These are phyloP conservation scores for Penicillium coprophilum DNA, from an alignment of 495 filamentous ascomycete genomes.

Conservation along the genomic window DNA sequence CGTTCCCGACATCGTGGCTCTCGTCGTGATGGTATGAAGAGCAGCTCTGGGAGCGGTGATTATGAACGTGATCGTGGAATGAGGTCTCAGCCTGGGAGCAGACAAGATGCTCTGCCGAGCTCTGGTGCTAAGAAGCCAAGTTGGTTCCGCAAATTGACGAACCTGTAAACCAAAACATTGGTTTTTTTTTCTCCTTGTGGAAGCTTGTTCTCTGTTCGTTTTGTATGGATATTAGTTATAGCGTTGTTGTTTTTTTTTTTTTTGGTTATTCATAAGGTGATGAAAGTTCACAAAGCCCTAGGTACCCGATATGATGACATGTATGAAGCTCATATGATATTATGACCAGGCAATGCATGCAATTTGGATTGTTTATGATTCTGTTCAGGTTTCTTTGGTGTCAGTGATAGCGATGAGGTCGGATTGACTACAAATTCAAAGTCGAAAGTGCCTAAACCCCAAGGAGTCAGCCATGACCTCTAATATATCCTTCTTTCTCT, in stretches of 20 bases:
- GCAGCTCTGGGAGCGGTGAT: conserved; percentile 44
- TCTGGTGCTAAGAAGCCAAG: conserved; percentile 42
- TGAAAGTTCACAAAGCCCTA: not conserved
- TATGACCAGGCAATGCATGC: not conserved
- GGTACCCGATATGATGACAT: not conserved
- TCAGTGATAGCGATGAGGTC: no score
- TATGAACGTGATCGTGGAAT: conserved; percentile 45
- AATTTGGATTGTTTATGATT: not conserved
- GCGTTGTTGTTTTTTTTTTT: not conserved
- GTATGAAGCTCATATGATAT: conserved; percentile 2
- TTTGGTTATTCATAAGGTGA: not conserved
- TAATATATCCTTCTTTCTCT: not conserved
- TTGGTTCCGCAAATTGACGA: conserved; percentile 52
- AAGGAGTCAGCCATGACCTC: not conserved
- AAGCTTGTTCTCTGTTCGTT: not conserved
- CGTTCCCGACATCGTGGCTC: conserved; percentile 34
- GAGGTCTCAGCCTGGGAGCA: conserved; percentile 34
- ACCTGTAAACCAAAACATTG: conserved; percentile 22
- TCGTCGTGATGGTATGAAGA: conserved; percentile 36
- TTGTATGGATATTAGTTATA: not conserved
- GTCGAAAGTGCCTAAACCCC: not conserved
- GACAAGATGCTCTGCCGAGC: conserved; percentile 28
- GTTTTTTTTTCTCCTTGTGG: not conserved
- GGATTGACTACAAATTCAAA: not conserved
- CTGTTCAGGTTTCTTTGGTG: no score